phyloP scores from a whole-genome alignment of 1,139 yeast species.

The Meyerozyma athensensis region DNA sequence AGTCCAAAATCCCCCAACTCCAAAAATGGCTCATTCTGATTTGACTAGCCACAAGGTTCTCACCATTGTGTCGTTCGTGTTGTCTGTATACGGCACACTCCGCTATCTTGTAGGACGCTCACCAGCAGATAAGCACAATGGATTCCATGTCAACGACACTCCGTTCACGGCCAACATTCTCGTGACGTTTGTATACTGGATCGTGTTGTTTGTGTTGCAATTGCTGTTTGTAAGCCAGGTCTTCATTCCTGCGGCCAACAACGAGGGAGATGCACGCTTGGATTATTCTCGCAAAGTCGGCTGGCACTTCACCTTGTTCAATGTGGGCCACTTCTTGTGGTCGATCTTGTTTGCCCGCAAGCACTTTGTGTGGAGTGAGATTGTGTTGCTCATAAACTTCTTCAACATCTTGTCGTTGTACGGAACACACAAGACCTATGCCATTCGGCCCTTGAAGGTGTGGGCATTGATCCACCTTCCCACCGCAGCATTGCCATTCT shows the following conservation, averaged over 20 bases:
- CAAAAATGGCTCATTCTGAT: conserved; percentile 1
- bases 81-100: conserved; percentile 52
- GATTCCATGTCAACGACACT: conserved; percentile 45
- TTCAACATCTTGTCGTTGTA: conserved; percentile 54
- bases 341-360: conserved; percentile 52
- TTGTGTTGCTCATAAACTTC: conserved; percentile 51
- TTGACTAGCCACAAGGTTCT: conserved; percentile 36
- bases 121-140: conserved; percentile 39
- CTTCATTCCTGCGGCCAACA: conserved; percentile 40
- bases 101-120: conserved; percentile 51
- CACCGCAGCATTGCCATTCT: conserved; percentile 63
- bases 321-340: conserved; percentile 60
- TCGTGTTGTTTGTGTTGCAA: conserved; percentile 48
- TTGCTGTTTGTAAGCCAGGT: conserved; percentile 47
- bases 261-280: conserved; percentile 17
- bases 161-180: conserved; percentile 64
- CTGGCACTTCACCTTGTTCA: conserved; percentile 60
- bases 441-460: conserved; percentile 45
- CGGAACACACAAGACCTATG: conserved; percentile 56
- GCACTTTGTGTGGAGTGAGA: conserved; percentile 51
- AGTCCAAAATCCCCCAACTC: background rate
- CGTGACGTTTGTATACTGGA: conserved; percentile 56
- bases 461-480: conserved; percentile 62
- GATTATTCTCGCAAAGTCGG: conserved; percentile 39
- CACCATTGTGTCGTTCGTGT: conserved; percentile 44